Conservation (phyloP, 768 basidiomycete genomes). For the Kwoniella botswanensis region DNA sequence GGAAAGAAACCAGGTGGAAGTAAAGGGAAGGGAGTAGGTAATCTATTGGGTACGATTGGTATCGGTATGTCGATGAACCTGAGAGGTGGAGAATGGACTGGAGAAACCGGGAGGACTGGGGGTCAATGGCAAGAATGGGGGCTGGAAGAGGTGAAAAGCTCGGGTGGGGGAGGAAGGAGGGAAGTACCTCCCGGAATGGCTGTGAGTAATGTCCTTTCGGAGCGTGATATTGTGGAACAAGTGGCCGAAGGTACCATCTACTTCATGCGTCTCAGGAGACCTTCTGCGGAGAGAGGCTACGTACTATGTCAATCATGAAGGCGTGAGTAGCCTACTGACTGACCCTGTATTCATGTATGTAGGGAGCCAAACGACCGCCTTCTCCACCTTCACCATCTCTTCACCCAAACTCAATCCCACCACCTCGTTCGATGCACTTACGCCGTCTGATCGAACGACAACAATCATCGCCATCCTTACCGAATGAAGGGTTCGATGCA, state of each 20-base stretch:
- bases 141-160: constrained; percentile 27
- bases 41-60: constrained; percentile 44
- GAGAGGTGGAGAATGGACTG: constrained; percentile 17
- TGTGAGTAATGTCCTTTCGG: constrained; percentile 27
- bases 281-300: not conserved
- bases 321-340: not conserved
- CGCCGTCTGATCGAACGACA: constrained; percentile 38
- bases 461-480: constrained; percentile 34
- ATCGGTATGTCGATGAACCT: constrained; percentile 14
- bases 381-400: constrained; percentile 52
- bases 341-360: not conserved
- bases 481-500: constrained; percentile 49
- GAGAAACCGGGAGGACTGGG: constrained; percentile 5
- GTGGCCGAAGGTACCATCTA: too few species aligned
- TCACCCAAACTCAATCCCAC: constrained; percentile 28
- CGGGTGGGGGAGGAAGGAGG: constrained; percentile 35
- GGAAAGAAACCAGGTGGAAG: constrained; percentile 5
- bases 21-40: constrained; percentile 24
- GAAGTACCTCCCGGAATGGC: constrained; percentile 55
- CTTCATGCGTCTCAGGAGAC: too few species aligned
- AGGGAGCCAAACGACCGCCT: constrained; percentile 54
- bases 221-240: too few species aligned
- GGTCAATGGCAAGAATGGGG: constrained; percentile 50
- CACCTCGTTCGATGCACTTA: constrained; percentile 40
- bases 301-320: not conserved